These are phyloP conservation scores for Pleurotus salmoneostramineus DNA, from an alignment of 768 basidiomycete genomes.

Conservation along the genomic window DNA sequence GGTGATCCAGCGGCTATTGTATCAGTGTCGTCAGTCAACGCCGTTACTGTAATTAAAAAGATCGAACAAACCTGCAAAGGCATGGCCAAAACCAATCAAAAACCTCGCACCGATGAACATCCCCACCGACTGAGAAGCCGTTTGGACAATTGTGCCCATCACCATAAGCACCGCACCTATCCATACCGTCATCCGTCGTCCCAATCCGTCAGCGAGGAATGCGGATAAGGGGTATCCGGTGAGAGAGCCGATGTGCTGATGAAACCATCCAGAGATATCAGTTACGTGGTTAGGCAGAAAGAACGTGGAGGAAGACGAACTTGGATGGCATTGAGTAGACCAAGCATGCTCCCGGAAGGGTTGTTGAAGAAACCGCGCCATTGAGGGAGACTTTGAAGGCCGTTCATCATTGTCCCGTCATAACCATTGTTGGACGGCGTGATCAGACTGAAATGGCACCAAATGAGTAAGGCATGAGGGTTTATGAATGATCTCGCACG, in stretches of 20 bases:
- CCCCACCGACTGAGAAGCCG: slow-evolving; percentile 22
- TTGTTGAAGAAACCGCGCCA: neutral
- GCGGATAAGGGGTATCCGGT: neutral
- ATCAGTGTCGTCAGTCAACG: neutral
- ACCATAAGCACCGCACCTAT: slow-evolving; percentile 28
- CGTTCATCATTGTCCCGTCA: slow-evolving; percentile 8
- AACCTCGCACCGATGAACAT: slow-evolving; percentile 28
- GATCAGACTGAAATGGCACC: slow-evolving; percentile 20
- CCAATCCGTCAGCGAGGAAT: neutral
- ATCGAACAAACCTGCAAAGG: slow-evolving; percentile 1
- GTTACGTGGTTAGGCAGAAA: neutral
- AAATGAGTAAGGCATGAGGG: neutral
- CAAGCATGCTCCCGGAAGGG: slow-evolving; percentile 4
- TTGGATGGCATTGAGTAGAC: slow-evolving; percentile 2
- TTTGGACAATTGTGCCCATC: slow-evolving; percentile 26
- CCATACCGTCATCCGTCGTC: neutral
- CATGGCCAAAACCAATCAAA: slow-evolving; percentile 7
- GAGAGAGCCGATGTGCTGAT: slow-evolving; percentile 1
- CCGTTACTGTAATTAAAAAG: neutral
- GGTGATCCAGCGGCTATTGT: slow-evolving; percentile 59
- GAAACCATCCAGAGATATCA: neutral
- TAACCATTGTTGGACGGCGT: slow-evolving; percentile 41
- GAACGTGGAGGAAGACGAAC: neutral
- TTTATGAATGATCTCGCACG: no score
- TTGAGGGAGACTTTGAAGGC: slow-evolving; percentile 4